These are phyloP conservation scores for Daldinia caldariorum DNA, from an alignment of 495 filamentous ascomycete genomes.

Conservation along the genomic window DNA sequence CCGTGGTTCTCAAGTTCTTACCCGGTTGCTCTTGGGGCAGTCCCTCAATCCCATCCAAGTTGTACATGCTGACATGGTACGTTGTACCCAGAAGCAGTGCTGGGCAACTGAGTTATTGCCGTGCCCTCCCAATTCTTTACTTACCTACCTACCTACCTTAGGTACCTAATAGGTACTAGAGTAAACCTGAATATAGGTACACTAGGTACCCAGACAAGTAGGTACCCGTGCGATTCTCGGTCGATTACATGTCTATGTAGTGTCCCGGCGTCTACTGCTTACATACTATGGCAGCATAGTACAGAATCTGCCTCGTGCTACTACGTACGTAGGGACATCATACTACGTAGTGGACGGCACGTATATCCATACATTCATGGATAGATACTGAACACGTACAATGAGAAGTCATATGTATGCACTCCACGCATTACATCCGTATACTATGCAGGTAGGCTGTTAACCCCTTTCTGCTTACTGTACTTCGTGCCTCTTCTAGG, in stretches of 20 bases:
- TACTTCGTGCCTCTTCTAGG: conserved; percentile 25
- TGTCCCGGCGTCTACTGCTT: background rate
- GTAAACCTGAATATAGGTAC: background rate
- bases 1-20: conserved; percentile 25
- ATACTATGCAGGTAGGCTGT: conserved; percentile 34
- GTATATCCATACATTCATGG: background rate
- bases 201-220: conserved; percentile 5
- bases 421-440: conserved; percentile 13
- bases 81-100: background rate
- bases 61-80: background rate
- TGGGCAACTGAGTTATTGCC: conserved; percentile 8
- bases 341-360: background rate
- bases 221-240: conserved; percentile 22
- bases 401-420: conserved; percentile 9
- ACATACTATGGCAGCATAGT: background rate
- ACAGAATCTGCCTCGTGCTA: conserved; percentile 12
- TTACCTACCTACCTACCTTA: no score
- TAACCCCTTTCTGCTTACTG: conserved; percentile 43
- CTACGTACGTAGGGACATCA: background rate
- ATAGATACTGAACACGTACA: no score
- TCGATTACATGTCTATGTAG: conserved; percentile 24
- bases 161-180: background rate
- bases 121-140: background rate
- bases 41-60: background rate
- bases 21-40: background rate